phyloP scores from a whole-genome alignment of 2,329 filamentous ascomycete species.

The Trichoderma sp. region DNA sequence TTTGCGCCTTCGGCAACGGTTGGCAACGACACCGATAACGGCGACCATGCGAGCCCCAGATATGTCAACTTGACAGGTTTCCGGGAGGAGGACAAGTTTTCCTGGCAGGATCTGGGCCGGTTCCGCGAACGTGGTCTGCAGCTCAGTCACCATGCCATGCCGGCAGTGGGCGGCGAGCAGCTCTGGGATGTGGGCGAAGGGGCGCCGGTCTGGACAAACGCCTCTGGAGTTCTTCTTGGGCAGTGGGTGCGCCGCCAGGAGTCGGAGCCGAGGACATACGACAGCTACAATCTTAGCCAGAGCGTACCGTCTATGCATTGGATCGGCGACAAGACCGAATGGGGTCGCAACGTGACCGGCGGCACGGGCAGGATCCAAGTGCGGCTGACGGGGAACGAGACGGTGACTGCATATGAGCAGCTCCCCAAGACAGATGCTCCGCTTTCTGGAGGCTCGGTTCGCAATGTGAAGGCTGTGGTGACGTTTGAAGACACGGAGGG shows the following conservation, averaged over 20 bases:
- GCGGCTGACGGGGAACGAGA: slow-evolving; percentile 61
- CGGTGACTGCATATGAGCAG: slow-evolving; percentile 50
- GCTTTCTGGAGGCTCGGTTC: slow-evolving; percentile 57
- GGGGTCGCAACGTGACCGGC: slow-evolving; percentile 81
- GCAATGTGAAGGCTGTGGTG: slow-evolving; percentile 70
- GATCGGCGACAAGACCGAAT: slow-evolving; percentile 59
- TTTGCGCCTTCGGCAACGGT: slow-evolving; percentile 50
- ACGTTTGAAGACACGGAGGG: slow-evolving; percentile 71
- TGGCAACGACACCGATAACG: neutral
- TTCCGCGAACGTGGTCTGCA: slow-evolving; percentile 68
- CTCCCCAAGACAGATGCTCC: slow-evolving; percentile 40
- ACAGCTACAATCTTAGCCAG: slow-evolving; percentile 63
- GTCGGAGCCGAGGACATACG: slow-evolving; percentile 50
- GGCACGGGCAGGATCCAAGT: slow-evolving; percentile 68
- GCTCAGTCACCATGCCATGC: slow-evolving; percentile 58
- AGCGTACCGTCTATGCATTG: slow-evolving; percentile 69
- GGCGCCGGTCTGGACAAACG: slow-evolving; percentile 70
- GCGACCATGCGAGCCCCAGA: slow-evolving; percentile 35
- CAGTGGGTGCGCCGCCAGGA: slow-evolving; percentile 67
- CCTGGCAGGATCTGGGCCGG: slow-evolving; percentile 71
- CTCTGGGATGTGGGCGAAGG: slow-evolving; percentile 45
- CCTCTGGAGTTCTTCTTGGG: slow-evolving; percentile 76
- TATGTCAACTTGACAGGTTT: slow-evolving; percentile 78
- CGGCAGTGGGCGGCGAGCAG: slow-evolving; percentile 47
- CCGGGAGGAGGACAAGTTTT: slow-evolving; percentile 70